Conservation (phyloP, 2,329 filamentous ascomycete genomes). For the Trichoderma hamatum region DNA sequence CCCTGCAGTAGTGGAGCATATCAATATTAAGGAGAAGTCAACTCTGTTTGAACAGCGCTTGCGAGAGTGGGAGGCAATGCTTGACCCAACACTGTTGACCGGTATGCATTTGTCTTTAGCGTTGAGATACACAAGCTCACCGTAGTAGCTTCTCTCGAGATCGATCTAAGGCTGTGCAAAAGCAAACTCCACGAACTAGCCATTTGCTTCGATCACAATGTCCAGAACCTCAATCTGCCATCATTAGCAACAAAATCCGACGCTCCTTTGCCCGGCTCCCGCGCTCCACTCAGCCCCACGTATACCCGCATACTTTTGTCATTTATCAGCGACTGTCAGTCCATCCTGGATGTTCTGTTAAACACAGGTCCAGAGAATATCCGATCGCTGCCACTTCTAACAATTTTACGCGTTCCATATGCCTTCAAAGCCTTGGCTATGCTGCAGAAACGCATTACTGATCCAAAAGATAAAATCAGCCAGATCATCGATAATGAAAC, state of each 20-base stretch:
- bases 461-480: neutral
- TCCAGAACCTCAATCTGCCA: neutral
- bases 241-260: neutral
- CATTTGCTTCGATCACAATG: neutral
- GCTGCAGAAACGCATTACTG: neutral
- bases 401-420: neutral
- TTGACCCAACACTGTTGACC: neutral
- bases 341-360: neutral
- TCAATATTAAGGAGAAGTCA: neutral
- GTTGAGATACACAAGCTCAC: neutral
- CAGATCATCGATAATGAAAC: neutral
- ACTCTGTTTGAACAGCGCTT: neutral
- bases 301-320: neutral
- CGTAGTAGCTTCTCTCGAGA: neutral
- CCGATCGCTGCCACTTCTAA: neutral
- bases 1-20: neutral
- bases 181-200: neutral
- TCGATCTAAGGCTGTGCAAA: neutral
- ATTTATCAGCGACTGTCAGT: neutral
- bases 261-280: neutral
- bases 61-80: neutral
- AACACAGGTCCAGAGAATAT: neutral
- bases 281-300: neutral
- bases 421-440: neutral
- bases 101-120: neutral